phyloP scores from a whole-genome alignment of 805 yeast species.

The Scheffersomyces amazonensis region DNA sequence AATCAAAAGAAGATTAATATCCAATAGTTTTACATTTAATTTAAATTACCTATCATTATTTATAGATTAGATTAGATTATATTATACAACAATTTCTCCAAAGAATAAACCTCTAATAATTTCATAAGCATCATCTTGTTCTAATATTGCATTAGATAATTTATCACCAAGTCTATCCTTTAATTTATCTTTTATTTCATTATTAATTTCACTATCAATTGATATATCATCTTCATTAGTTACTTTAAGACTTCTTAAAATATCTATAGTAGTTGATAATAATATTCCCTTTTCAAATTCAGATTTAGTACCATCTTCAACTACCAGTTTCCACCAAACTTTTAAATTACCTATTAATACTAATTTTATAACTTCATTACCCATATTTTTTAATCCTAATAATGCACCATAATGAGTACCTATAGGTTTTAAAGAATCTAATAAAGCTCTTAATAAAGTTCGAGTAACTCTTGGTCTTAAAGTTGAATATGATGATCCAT shows the following conservation, averaged over 20 bases:
- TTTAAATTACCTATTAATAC: constrained; percentile 79
- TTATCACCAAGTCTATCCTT: constrained; percentile 59
- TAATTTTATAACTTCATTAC: constrained; percentile 83
- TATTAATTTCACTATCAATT: constrained; percentile 29
- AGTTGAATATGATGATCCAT: constrained; percentile 83
- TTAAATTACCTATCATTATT: too few species aligned
- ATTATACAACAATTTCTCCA: constrained; percentile 48
- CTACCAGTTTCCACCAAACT: constrained; percentile 70
- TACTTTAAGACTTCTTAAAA: constrained; percentile 48
- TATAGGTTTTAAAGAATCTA: constrained; percentile 77
- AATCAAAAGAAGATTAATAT: too few species aligned
- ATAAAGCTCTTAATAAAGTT: constrained; percentile 84
- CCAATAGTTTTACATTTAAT: too few species aligned
- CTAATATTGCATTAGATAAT: constrained; percentile 48
- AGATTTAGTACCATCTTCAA: constrained; percentile 40
- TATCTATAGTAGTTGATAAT: constrained; percentile 48
- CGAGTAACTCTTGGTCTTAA: constrained; percentile 91
- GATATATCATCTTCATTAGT: constrained; percentile 30
- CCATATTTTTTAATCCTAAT: constrained; percentile 78
- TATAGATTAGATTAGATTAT: too few species aligned
- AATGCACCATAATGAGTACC: constrained; percentile 94
- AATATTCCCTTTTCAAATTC: constrained; percentile 47
- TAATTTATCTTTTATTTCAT: constrained; percentile 39
- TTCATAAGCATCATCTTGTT: constrained; percentile 46
- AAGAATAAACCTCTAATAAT: constrained; percentile 67